Conservation (phyloP, 495 filamentous ascomycete species). For the Tuber borchii region DNA sequence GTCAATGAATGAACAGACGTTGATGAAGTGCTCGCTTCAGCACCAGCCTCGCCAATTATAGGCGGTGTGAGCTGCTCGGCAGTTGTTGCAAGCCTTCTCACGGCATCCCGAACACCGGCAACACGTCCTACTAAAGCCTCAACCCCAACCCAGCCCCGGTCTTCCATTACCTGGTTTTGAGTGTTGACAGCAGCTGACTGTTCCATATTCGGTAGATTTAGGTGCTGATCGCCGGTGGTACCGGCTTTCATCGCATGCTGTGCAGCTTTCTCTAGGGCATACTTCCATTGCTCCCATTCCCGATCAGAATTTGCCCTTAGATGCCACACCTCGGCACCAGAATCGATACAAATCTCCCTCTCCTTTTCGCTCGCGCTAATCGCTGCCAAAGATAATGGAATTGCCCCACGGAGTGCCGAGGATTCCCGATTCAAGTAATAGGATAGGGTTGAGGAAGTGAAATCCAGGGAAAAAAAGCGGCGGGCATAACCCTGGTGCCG, state of each 20-base stretch:
- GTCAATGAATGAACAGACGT: conserved; percentile 45
- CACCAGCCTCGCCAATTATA: conserved; percentile 21
- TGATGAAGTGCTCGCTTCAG: conserved; percentile 33
- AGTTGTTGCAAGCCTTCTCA: conserved; percentile 69
- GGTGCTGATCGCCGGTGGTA: conserved; percentile 29
- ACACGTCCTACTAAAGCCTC: conserved; percentile 75
- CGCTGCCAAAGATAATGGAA: conserved; percentile 83
- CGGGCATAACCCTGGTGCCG: conserved; percentile 87
- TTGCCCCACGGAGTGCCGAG: conserved; percentile 79
- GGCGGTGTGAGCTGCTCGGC: conserved; percentile 63
- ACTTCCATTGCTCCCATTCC: conserved; percentile 82
- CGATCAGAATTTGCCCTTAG: conserved; percentile 71
- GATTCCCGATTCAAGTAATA: conserved; percentile 94
- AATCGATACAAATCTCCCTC: conserved; percentile 92
- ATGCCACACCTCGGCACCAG: conserved; percentile 95
- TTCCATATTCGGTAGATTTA: conserved; percentile 21
- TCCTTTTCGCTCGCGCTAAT: conserved; percentile 79
- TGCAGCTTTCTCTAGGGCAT: conserved; percentile 72
- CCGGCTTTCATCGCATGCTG: conserved; percentile 37
- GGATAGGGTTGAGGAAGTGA: conserved; percentile 78
- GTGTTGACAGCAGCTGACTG: conserved; percentile 9
- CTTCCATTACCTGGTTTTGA: conserved; percentile 50
- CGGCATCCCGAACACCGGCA: conserved; percentile 78
- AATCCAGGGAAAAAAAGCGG: conserved; percentile 91
- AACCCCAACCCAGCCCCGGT: conserved; percentile 76